Evolutionary conservation across 2,329 filamentous ascomycete species (phyloP).

Genomic region (Fusarium sp.): DNA sequence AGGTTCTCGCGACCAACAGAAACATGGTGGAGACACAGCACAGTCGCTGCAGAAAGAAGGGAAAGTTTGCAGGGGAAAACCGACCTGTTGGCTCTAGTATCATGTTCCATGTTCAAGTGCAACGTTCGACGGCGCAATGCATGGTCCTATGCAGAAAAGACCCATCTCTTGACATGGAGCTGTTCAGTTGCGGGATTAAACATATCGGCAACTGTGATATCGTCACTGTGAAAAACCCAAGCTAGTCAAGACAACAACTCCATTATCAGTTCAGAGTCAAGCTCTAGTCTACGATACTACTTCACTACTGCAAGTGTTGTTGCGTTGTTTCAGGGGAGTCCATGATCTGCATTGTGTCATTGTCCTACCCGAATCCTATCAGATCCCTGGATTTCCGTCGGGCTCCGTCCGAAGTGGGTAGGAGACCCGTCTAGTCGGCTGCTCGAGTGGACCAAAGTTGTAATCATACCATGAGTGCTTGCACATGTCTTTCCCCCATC

Average conservation of each 20-base stretch:
- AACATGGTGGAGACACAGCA: not conserved
- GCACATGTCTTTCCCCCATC: not conserved
- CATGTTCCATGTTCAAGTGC: not conserved
- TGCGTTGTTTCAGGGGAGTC: constrained; percentile 3
- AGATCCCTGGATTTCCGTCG: not conserved
- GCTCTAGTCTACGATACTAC: not conserved
- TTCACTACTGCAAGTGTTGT: constrained; percentile 7
- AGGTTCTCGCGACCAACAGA: constrained; percentile 3
- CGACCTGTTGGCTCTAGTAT: constrained; percentile 24
- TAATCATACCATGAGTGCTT: not conserved
- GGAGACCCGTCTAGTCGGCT: constrained; percentile 1
- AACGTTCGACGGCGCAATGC: not conserved
- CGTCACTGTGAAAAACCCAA: not conserved
- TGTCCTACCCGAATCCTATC: not conserved
- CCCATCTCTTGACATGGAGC: not conserved
- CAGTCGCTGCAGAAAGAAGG: not conserved
- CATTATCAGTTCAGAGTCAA: constrained; percentile 1
- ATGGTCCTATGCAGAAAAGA: not conserved
- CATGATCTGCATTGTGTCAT: constrained; percentile 23
- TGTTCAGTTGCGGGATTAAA: constrained; percentile 16
- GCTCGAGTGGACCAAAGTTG: not conserved
- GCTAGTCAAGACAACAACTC: not conserved
- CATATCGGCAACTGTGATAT: not conserved
- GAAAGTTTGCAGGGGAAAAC: constrained; percentile 1
- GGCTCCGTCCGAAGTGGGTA: constrained; percentile 7